These are phyloP conservation scores for Pyracantha coccinea DNA, from an alignment of 331 rosid species.

Conservation along the genomic window DNA sequence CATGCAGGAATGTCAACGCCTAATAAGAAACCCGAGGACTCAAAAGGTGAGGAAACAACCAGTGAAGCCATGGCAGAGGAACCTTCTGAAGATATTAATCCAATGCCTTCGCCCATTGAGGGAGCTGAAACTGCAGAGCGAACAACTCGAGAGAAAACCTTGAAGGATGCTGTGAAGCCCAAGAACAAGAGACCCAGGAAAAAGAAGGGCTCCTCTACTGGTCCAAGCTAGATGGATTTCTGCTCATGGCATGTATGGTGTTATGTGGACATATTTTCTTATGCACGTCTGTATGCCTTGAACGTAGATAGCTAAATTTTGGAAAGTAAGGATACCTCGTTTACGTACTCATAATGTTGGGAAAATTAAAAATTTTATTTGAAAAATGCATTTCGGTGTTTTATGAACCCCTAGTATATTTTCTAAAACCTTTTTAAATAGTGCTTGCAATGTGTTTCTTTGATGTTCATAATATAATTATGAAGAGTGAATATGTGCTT, in stretches of 20 bases:
- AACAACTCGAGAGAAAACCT: slow-evolving; percentile 49
- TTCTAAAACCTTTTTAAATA: too few species aligned
- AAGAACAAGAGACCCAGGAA: slow-evolving; percentile 30
- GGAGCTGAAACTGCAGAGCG: slow-evolving; percentile 14
- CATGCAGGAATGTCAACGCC: slow-evolving; percentile 40
- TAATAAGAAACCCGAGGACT: slow-evolving; percentile 21
- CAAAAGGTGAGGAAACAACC: slow-evolving; percentile 13
- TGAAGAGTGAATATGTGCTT: not conserved
- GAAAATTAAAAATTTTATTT: not conserved
- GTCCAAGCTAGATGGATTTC: slow-evolving; percentile 16
- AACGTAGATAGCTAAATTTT: not conserved
- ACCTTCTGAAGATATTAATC: slow-evolving; percentile 20
- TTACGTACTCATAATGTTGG: not conserved
- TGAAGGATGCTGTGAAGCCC: slow-evolving; percentile 79
- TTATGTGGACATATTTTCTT: not conserved
- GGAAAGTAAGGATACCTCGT: not conserved
- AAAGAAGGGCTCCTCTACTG: slow-evolving; percentile 24
- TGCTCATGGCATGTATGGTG: not conserved
- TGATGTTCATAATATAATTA: too few species aligned
- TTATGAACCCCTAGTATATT: too few species aligned
- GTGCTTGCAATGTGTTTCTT: not conserved
- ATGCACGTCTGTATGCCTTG: not conserved
- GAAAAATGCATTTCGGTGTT: too few species aligned
- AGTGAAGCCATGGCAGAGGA: slow-evolving; percentile 26
- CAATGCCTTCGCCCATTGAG: slow-evolving; percentile 24